Conservation (phyloP, 163 green algal species). For the Scenedesmus sp. region DNA sequence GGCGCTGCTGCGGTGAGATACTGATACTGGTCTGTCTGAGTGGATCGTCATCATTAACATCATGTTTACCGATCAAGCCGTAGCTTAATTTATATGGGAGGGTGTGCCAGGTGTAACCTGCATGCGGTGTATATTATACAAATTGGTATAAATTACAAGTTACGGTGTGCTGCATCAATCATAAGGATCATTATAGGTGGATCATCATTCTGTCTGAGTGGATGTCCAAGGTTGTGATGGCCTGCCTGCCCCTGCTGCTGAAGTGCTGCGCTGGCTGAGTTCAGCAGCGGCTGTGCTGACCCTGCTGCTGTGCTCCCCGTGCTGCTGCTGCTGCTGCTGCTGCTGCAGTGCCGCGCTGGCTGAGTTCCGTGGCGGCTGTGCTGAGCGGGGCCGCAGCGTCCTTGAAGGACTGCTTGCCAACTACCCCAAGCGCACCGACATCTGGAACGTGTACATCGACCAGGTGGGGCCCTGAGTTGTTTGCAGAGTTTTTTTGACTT, state of each 20-base stretch:
- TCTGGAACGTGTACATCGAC: constrained; percentile 98
- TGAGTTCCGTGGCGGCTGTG: constrained; percentile 85
- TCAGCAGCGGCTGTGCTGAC: neutral
- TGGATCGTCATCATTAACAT: too few relatives aligned
- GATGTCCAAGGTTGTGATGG: neutral
- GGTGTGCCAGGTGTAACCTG: too few relatives aligned
- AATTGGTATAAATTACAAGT: too few relatives aligned
- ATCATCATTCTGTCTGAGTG: neutral
- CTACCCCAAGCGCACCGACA: constrained; percentile 94
- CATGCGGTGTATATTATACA: too few relatives aligned
- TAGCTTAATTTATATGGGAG: too few relatives aligned
- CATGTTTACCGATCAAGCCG: too few relatives aligned
- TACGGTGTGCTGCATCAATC: too few relatives aligned
- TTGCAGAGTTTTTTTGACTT: neutral
- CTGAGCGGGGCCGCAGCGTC: constrained; percentile 85
- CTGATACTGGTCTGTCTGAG: too few relatives aligned
- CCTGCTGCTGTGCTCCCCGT: neutral
- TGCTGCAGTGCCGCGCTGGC: constrained; percentile 76
- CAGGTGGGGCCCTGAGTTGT: constrained; percentile 68
- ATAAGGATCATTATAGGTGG: too few relatives aligned
- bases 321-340: neutral
- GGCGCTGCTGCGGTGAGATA: constrained; percentile 58
- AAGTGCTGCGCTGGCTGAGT: constrained; percentile 45
- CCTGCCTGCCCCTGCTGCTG: neutral
- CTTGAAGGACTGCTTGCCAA: constrained; percentile 93